Evolutionary conservation across 306 rosid genomes (phyloP), one percentile per base, ranked within the genome.

Genomic region (Bauhinia variegata): DNA sequence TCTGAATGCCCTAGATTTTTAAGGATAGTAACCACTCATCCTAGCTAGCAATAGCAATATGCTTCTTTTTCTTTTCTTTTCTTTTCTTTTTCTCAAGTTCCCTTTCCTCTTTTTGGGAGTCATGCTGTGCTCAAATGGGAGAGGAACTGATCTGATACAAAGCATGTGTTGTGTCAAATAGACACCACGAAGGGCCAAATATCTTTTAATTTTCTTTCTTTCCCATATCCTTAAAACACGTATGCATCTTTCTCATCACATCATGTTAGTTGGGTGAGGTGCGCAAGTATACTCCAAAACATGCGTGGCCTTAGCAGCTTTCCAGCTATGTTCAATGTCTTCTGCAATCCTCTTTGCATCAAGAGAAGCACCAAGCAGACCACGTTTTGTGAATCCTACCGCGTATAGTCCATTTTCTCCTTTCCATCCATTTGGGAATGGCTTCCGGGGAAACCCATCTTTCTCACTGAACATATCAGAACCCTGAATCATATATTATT

Each of bases 381-480:
- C 97, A 49, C 91, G 96, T 79, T 88, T 86, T 0, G 93, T 84
- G 78, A 91, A 84, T 23, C 97, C 97, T 78, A 86, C 92, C 0
- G 97, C 81, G 63, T 91, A 91, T 17, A 91, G 23, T 59, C 96
- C 96, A 9, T 71, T 43, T 63, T 83, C 89, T 6, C 93, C 96
- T 75, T 83, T 91, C 97, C 96, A 90, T 32, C 96, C 96, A 64
- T 85, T 83, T 12, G 95, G 96, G 67, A 83, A 87, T 63, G 78
- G 64, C 65, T 82, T 84, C 36, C 80, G 17, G 12, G 96, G 96
- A 28, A 87, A 42, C 39, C 93, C 97, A 79, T 84, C 85, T 83
- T 91, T 84, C 73, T 84, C 89, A 51, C 38, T 55, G 47, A 84
- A 87, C 96, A 86, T 84, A 4, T 79, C 84, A 32, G 58, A 77